Evolutionary conservation across 352 stramenopile genomes (phyloP).

Genomic region (Paralagenidium karlingii): DNA sequence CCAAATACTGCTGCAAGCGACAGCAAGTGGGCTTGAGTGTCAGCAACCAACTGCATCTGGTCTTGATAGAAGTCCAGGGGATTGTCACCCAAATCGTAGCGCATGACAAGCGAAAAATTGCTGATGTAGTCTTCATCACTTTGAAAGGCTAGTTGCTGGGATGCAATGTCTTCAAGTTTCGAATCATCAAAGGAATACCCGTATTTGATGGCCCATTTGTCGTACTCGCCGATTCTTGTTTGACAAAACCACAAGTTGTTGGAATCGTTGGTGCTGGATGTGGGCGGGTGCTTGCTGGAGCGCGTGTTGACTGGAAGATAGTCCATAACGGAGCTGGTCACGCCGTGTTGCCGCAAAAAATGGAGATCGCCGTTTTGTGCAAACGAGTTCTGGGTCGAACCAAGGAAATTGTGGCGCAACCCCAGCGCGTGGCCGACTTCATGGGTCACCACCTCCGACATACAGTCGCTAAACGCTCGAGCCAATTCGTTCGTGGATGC

Average conservation of each 20-base stretch:
- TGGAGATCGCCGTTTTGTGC: constrained; percentile 33
- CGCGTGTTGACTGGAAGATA: constrained; percentile 77
- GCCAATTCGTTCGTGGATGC: no score
- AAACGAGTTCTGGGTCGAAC: constrained; percentile 30
- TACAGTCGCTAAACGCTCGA: no score
- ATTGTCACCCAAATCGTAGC: no score
- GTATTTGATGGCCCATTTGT: constrained; percentile 77
- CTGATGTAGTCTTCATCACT: no score
- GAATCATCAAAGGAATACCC: no score
- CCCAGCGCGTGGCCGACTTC: constrained; percentile 83
- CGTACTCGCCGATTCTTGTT: constrained; percentile 51
- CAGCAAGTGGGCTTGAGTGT: no score
- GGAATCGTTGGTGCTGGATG: constrained; percentile 10
- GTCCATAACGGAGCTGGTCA: constrained; percentile 76
- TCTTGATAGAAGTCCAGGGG: no score
- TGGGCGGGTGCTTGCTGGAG: constrained; percentile 50
- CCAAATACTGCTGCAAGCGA: no score
- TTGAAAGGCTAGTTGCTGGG: no score
- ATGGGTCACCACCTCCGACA: constrained; percentile 75
- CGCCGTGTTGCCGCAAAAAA: constrained; percentile 33
- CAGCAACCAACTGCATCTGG: no score
- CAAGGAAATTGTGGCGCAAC: constrained; percentile 79
- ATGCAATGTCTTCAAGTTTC: no score
- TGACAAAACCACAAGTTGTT: constrained; percentile 45
- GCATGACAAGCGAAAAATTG: no score